These are phyloP conservation scores for Lasiosphaeriaceae sp. DNA, from an alignment of 495 filamentous ascomycete species.

Conservation along the genomic window DNA sequence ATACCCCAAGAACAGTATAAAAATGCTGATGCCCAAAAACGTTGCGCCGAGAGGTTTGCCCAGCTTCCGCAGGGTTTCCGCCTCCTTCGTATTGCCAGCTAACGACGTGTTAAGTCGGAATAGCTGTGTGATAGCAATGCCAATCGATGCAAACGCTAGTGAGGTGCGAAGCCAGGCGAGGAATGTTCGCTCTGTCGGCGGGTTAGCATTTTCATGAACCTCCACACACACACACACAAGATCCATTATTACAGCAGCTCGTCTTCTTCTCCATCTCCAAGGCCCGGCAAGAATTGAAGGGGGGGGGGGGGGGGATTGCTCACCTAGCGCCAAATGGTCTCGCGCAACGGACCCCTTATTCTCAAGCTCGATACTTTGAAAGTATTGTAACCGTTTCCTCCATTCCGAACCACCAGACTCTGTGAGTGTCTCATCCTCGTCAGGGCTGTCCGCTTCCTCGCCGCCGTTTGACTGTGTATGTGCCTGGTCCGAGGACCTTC, in stretches of 20 bases:
- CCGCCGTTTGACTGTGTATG: constrained; percentile 5
- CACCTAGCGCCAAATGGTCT: constrained; percentile 91
- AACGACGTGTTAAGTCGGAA: constrained; percentile 84
- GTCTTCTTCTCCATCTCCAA: no score
- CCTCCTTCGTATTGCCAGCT: constrained; percentile 26
- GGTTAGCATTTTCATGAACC: background rate
- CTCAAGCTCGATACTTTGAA: constrained; percentile 84
- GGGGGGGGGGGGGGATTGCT: no score
- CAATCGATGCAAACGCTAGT: constrained; percentile 92
- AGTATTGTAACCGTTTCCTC: constrained; percentile 54
- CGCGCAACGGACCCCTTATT: constrained; percentile 95
- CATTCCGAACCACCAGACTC: constrained; percentile 20
- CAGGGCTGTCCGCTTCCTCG: constrained; percentile 3
- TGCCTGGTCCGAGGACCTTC: constrained; percentile 7
- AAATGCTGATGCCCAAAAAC: constrained; percentile 81
- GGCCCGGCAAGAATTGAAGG: no score
- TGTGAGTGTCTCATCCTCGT: constrained; percentile 6
- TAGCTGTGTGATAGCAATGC: constrained; percentile 92
- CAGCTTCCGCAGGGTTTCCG: constrained; percentile 60
- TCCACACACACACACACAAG: background rate
- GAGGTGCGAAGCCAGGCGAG: constrained; percentile 96
- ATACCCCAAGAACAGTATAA: constrained; percentile 80
- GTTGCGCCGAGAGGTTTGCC: constrained; percentile 93
- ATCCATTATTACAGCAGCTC: no score
- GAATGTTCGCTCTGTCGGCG: constrained; percentile 81